Evolutionary conservation across 1,139 yeast genomes (phyloP).

Genomic region (Lodderomyces beijingensis): DNA sequence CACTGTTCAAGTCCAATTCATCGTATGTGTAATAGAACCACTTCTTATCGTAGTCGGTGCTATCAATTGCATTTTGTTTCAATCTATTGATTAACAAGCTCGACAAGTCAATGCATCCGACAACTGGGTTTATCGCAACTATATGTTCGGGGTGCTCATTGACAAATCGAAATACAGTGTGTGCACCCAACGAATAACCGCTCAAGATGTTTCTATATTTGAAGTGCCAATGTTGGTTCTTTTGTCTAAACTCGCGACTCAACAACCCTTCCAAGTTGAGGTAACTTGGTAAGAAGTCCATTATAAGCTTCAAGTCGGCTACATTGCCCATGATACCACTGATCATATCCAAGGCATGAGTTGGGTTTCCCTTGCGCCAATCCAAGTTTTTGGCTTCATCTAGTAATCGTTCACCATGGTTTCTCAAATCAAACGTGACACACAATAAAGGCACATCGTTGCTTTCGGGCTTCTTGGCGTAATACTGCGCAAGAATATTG

Average conservation of each 20-base stretch:
- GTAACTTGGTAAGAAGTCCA: conserved; percentile 46
- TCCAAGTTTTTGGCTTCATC: conserved; percentile 30
- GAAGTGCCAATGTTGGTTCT: conserved; percentile 16
- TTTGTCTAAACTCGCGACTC: conserved; percentile 17
- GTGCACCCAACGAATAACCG: conserved; percentile 64
- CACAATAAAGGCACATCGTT: conserved; percentile 34
- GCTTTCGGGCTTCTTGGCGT: conserved; percentile 13
- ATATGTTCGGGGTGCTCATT: conserved; percentile 34
- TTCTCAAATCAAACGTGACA: conserved; percentile 54
- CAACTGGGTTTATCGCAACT: conserved; percentile 40
- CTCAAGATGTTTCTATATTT: conserved; percentile 33
- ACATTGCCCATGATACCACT: conserved; percentile 49
- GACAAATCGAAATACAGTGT: conserved; percentile 48
- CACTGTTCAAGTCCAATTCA: conserved; percentile 30
- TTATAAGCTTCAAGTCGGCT: conserved; percentile 43
- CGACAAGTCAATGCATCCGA: conserved; percentile 44
- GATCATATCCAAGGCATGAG: conserved; percentile 53
- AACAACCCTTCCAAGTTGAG: conserved; percentile 32
- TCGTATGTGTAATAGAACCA: conserved; percentile 31
- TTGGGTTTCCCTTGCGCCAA: conserved; percentile 45
- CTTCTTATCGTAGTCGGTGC: conserved; percentile 21
- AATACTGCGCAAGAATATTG: conserved; percentile 24
- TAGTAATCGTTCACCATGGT: conserved; percentile 53
- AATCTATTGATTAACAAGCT: conserved; percentile 40
- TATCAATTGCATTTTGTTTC: conserved; percentile 15